phyloP scores from a whole-genome alignment of 2,329 filamentous ascomycete genomes.

The Phialophora verrucosa region DNA sequence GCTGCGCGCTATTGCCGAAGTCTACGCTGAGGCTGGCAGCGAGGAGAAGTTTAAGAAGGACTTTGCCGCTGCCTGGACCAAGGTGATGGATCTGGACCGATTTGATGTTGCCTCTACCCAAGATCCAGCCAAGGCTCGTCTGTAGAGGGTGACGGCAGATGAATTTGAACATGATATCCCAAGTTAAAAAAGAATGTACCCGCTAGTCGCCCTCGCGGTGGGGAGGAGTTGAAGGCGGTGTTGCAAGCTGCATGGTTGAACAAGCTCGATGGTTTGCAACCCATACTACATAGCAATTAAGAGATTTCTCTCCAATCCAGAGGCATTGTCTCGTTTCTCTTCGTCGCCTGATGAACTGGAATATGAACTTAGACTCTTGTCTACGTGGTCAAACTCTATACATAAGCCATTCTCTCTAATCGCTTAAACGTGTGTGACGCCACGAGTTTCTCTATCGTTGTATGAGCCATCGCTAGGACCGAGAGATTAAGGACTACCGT shows the following conservation, averaged over 20 bases:
- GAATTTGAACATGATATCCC: constrained; percentile 1
- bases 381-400: too few relatives aligned
- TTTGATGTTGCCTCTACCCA: constrained; percentile 57
- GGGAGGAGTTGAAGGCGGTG: neutral
- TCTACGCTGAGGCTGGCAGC: constrained; percentile 68
- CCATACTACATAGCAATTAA: constrained; percentile 9
- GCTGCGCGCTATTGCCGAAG: constrained; percentile 71
- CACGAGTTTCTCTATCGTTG: too few relatives aligned
- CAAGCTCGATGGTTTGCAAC: constrained; percentile 2
- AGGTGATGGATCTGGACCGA: constrained; percentile 76
- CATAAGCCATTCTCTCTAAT: too few relatives aligned
- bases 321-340: neutral
- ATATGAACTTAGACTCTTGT: too few relatives aligned
- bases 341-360: neutral
- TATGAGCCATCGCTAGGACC: too few relatives aligned
- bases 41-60: constrained; percentile 71
- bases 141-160: constrained; percentile 9
- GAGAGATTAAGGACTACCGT: too few relatives aligned
- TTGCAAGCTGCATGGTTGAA: neutral
- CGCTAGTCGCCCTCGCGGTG: neutral
- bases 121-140: constrained; percentile 18
- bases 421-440: too few relatives aligned
- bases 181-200: neutral
- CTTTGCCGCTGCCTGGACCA: constrained; percentile 73
- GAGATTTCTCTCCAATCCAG: neutral